Evolutionary conservation across 352 stramenopile species (phyloP).

Genomic region (Globisporangium mamillatum): DNA sequence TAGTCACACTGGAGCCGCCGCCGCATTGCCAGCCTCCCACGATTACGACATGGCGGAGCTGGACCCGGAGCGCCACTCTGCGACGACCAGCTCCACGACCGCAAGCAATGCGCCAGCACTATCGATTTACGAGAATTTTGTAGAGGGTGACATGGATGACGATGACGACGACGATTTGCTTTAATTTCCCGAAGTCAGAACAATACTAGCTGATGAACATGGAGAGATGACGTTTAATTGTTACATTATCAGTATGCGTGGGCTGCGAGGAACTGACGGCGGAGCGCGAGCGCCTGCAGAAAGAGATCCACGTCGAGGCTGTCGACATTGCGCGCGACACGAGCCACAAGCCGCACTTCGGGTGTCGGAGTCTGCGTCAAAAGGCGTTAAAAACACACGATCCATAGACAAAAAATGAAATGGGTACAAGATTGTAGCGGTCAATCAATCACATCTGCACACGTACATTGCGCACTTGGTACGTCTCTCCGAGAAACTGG

Average conservation of each 20-base stretch:
- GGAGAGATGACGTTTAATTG: slow-evolving; percentile 1
- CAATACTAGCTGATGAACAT: neutral
- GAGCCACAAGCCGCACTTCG: slow-evolving; percentile 62
- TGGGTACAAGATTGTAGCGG: neutral
- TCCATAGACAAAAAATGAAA: neutral
- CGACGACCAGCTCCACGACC: neutral
- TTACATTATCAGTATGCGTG: slow-evolving; percentile 15
- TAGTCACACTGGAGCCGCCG: neutral
- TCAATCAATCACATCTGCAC: neutral
- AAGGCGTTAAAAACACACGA: neutral
- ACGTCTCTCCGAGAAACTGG: slow-evolving; percentile 81
- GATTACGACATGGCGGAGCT: slow-evolving; percentile 27
- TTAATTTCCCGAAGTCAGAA: slow-evolving; percentile 21
- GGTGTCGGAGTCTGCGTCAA: slow-evolving; percentile 16
- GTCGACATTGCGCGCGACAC: slow-evolving; percentile 75
- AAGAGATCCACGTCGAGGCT: slow-evolving; percentile 82
- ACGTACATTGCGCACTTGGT: slow-evolving; percentile 22
- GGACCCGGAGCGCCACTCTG: slow-evolving; percentile 14
- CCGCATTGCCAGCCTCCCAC: neutral
- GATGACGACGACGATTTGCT: slow-evolving; percentile 70
- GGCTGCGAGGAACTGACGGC: slow-evolving; percentile 68
- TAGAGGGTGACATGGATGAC: slow-evolving; percentile 38
- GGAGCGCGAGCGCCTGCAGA: slow-evolving; percentile 60
- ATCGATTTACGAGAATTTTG: slow-evolving; percentile 76
- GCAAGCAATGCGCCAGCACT: slow-evolving; percentile 7